Base-by-base conservation (phyloP, 108 stramenopile species). In the Nitzschia sp. region DNA sequence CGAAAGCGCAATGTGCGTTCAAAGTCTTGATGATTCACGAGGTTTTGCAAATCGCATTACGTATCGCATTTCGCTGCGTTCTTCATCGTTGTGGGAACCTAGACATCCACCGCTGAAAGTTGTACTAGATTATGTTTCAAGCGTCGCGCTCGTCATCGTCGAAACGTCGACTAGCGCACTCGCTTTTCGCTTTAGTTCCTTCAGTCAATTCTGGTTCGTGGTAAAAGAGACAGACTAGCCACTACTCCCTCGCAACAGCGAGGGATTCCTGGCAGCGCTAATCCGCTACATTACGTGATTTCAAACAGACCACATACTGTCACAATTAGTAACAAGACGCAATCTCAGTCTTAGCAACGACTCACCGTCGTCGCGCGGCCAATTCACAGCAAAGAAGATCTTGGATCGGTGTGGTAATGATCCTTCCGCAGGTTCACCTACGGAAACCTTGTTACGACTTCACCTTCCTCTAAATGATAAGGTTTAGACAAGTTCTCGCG, bases 341-440 rank as follows among this genome's bases (percentile, higher is more conserved):
- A n/a, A n/a, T 83, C 79, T 87, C 82, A 85, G 11, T 42, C 38
- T 42, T 42, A 42, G 38, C 38, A 11, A 42, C 38, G 15, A 15
- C 38, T 42, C 38, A 15, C 38, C 15, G 38, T 15, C 15, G 38
- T 8, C n/a, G 38, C 38, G 38, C 38, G 38, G 38, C 38, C 57
- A 13, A 0, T 82, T 82, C 76, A 49, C 77, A 72, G 65, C 62
- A 49, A 71, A 25, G 64, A 68, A 84, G 83, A 81, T 81, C 83
- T 78, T 87, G 81, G 84, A 86, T 83, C 77, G 78, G 84, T 84
- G 87, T 89, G 86, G 85, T 92, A 96, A 96, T 96, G 95, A 96
- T 96, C 95, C 95, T 94, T 94, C 95, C 95, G 93, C 93, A 96
- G 93, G 93, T 96, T 96, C 95, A 96, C 95, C 94, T 95, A 92